Evolutionary conservation across 2,329 filamentous ascomycete genomes (phyloP), one percentile per base, ranked within the genome.

Genomic region (Xenoacremonium recifei): DNA sequence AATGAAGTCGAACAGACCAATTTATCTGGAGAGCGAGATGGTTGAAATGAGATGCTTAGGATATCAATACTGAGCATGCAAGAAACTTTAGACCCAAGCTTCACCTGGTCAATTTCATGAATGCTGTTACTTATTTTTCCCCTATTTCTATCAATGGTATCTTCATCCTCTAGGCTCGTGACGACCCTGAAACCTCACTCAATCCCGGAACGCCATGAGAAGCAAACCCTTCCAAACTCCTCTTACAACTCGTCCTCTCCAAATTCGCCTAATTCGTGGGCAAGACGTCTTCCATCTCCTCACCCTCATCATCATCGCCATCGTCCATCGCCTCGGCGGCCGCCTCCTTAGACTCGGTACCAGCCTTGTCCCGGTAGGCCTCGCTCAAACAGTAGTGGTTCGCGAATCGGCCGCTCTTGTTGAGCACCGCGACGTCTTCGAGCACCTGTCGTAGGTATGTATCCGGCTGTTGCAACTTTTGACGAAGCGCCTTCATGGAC

Each of bases 391-490:
- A 85, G 83, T 90, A 97, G 53, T 85, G 84, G 63, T 90, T 92
- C 38, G 88, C 85, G 61, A 95, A 96, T 3, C 82, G 78, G 19
- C 92, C 92, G 35, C 82, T 85, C 65, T 90, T 88, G 62, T 95
- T 84, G 47, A 96, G 70, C 16, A 87, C 80, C 0, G 89, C 92
- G 45, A 97, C 80, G 59, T 89, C 83, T 49, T 91, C 86, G 53
- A 99, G 70, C 1, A 84, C 85, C 61, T 93, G 82, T 40, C 92
- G 89, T 48, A 99, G 79, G 64, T 91, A 97, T n/a, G 86, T 84
- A 63, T 97, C 93, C 2, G 93, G 93, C 68, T 99, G 93, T 45
- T 84, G 80, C 29, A 95, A 79, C 47, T 78, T 73, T 37, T 82
- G 76, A 50, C 89, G 89, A 54, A 99, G 79, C 5, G 86, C 81